Percentiles rank a stretch among this genome's conserved stretches.
Evolutionary conservation across 495 filamentous ascomycete species (phyloP).

Genomic region (Lindgomyces ingoldianus): DNA sequence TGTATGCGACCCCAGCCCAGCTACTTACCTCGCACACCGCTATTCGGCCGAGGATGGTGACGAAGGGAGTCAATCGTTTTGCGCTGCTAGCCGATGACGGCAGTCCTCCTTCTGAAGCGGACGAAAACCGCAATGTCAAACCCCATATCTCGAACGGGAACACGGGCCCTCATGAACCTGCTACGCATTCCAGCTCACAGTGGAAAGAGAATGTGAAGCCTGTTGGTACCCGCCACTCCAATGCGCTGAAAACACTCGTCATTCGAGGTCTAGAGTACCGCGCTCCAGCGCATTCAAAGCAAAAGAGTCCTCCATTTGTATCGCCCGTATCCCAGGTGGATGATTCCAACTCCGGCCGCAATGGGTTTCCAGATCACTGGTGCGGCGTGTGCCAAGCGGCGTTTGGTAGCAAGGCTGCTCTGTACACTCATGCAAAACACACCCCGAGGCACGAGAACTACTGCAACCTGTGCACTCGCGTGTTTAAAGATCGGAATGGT

Average conservation of each 20-base stretch:
- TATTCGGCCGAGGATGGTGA: background rate
- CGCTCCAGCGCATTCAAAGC: background rate
- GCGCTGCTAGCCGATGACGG: constrained; percentile 7
- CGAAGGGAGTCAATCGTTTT: constrained; percentile 4
- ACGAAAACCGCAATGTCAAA: background rate
- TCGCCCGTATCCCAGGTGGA: background rate
- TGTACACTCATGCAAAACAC: constrained; percentile 15
- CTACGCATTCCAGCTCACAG: background rate
- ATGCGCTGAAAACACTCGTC: background rate
- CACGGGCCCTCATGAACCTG: background rate
- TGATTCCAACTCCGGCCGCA: background rate
- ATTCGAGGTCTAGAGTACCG: background rate
- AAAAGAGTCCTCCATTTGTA: background rate
- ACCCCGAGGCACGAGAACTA: constrained; percentile 22
- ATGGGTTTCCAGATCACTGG: constrained; percentile 6
- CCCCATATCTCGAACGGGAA: background rate
- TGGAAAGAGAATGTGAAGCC: background rate
- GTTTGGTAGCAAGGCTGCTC: constrained; percentile 1
- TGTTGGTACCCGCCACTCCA: background rate
- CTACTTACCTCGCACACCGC: background rate
- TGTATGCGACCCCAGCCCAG: background rate
- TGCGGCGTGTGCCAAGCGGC: constrained; percentile 15
- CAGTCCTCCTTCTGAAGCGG: background rate
- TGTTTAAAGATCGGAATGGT: constrained; percentile 29
- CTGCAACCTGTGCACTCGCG: constrained; percentile 28